phyloP scores from a whole-genome alignment of 179 eudicot genomes.

The Vitellaria paradoxa region DNA sequence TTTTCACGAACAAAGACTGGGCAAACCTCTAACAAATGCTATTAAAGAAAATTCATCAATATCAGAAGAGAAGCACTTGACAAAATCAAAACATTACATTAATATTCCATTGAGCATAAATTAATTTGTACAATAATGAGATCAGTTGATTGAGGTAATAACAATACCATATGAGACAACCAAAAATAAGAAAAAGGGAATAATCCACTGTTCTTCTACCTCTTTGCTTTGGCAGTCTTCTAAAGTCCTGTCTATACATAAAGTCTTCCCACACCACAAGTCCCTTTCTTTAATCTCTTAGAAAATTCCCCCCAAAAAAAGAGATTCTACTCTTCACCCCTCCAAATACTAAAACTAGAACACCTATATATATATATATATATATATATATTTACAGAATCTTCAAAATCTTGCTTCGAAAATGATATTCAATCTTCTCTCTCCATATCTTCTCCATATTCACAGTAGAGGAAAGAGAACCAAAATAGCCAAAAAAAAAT shows the following conservation, averaged over 20 bases:
- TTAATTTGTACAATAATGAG: background rate
- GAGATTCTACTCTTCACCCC: constrained; percentile 16
- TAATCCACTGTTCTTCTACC: constrained; percentile 5
- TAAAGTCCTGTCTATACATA: constrained; percentile 5
- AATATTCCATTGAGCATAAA: background rate
- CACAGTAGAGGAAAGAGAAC: background rate
- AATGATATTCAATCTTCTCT: background rate
- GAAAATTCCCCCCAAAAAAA: constrained; percentile 9
- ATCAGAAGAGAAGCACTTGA: background rate
- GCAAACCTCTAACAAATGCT: no score
- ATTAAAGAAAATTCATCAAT: no score
- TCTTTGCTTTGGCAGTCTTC: background rate
- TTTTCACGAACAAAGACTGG: no score
- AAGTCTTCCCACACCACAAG: constrained; percentile 10
- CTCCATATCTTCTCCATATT: background rate
- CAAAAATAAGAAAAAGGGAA: constrained; percentile 3
- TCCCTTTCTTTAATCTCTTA: constrained; percentile 1
- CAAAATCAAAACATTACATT: background rate
- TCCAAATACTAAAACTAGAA: background rate
- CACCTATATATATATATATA: background rate
- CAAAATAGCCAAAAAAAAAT: no score
- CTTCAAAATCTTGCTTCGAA: constrained; percentile 2
- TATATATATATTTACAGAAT: constrained; percentile 3
- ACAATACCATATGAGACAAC: background rate
- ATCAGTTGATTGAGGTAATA: background rate